phyloP scores from a whole-genome alignment of 495 filamentous ascomycete genomes.

The Cairneyella variabilis region DNA sequence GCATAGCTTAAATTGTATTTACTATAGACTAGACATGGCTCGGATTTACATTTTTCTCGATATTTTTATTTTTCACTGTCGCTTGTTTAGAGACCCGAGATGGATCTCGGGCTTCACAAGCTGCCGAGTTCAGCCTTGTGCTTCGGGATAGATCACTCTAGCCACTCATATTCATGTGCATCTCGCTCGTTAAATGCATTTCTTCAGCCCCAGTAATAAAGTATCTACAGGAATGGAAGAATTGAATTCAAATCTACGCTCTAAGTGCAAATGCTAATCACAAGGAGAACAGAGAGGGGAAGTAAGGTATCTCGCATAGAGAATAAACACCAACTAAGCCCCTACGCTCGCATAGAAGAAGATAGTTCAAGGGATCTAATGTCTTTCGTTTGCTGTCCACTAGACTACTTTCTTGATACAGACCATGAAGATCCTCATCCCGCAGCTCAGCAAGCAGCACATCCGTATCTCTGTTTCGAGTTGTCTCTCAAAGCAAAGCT shows the following conservation, averaged over 20 bases:
- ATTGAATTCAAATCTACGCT: slow-evolving; percentile 21
- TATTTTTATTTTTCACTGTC: too few relatives aligned
- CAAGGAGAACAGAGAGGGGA: slow-evolving; percentile 13
- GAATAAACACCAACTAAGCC: slow-evolving; percentile 4
- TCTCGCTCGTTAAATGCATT: too few relatives aligned
- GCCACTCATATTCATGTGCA: too few relatives aligned
- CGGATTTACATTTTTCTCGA: too few relatives aligned
- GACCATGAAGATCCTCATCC: slow-evolving; percentile 14
- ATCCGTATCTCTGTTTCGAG: slow-evolving; percentile 16
- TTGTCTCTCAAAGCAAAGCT: not conserved
- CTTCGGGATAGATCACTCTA: too few relatives aligned
- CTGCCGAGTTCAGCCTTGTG: too few relatives aligned
- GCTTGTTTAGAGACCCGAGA: too few relatives aligned
- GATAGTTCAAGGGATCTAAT: slow-evolving; percentile 25
- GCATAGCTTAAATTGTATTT: not conserved
- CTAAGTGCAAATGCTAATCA: slow-evolving; percentile 16
- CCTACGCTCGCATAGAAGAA: too few relatives aligned
- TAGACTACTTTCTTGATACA: slow-evolving; percentile 18
- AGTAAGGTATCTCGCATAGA: slow-evolving; percentile 17
- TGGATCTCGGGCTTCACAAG: too few relatives aligned
- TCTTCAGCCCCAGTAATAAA: too few relatives aligned
- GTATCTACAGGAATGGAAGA: slow-evolving; percentile 21
- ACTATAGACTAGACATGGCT: too few relatives aligned
- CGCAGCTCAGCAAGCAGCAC: slow-evolving; percentile 23
- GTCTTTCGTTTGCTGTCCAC: slow-evolving; percentile 24